Percentiles rank a stretch among this genome's conserved stretches.
Conservation (phyloP, 1,284 basidiomycete genomes). For the Dichomitus squalens region DNA sequence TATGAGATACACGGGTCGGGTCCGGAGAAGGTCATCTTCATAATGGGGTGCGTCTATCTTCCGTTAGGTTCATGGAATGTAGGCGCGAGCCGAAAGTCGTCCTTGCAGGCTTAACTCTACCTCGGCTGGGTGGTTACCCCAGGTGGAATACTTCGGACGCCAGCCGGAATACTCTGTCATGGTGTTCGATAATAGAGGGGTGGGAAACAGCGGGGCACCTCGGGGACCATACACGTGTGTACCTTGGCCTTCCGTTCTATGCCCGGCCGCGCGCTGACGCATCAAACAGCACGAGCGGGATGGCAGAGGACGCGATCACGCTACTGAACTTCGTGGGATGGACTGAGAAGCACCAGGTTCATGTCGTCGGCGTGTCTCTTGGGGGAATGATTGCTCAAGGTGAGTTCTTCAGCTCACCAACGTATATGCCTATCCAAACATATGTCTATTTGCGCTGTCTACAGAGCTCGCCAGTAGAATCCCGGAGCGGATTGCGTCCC, state of each 20-base stretch:
- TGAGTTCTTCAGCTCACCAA: conserved; percentile 23
- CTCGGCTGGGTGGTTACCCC: conserved; percentile 63
- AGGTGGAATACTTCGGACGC: conserved; percentile 60
- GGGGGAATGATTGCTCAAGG: conserved; percentile 89
- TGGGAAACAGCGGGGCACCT: conserved; percentile 76
- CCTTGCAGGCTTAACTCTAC: conserved; percentile 54
- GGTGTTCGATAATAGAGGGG: conserved; percentile 89
- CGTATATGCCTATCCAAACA: no score
- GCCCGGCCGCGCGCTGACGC: not conserved
- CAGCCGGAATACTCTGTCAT: conserved; percentile 59
- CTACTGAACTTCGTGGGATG: conserved; percentile 77
- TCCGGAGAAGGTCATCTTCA: conserved; percentile 64
- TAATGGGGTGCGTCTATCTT: conserved; percentile 60
- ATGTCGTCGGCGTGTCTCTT: conserved; percentile 80
- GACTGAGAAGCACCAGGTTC: conserved; percentile 61
- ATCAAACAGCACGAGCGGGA: conserved; percentile 62
- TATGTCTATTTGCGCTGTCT: not conserved
- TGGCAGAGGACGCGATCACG: conserved; percentile 77
- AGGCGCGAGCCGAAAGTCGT: not conserved
- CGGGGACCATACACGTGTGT: conserved; percentile 65
- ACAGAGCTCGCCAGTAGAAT: conserved; percentile 69
- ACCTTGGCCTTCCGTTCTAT: no score
- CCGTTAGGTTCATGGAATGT: not conserved
- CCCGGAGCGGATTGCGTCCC: conserved; percentile 65
- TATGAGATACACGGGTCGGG: conserved; percentile 75